Base-by-base conservation (phyloP, 768 basidiomycete species). In the Suillus hirtellus region DNA sequence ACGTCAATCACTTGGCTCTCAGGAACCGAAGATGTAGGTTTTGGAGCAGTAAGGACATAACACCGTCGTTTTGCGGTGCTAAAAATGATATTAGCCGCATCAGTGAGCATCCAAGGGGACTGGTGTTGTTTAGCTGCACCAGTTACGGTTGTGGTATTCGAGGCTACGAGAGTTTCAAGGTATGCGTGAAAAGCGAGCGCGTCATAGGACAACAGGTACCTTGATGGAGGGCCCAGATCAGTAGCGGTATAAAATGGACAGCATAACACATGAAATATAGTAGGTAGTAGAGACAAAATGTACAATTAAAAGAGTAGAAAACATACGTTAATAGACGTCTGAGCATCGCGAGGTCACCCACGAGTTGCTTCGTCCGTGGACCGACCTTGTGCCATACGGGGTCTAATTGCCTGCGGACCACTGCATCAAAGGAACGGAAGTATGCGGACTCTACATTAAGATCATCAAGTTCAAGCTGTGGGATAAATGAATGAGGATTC, bases 361-460 rank as follows among this genome's bases (percentile, higher is more conserved):
- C 94, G 12, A 99, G 85, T 64, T 95, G 93, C 68, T 93, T 95
- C 5, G 96, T 99, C 64, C 86, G 89, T 1, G 93, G 88, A 0
- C 95, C 95, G 34, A 96, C 96, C 76, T 95, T 93, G 75, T 99
- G 95, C 96, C 97, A 99, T 8, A 97, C 90, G 0, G 95, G 84
- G 73, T 97, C 94, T 9, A 99, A 84, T 70, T 96, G 94, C 38
- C 86, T 85, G 3, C 96, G 86, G 2, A 98, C 95, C 58, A 96
- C 83, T 21, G 84, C 78, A 70, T 98, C 96, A 70, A 99, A 99
- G 1, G 92, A 93, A 40, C 88, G 87, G 75, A 98, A 99, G 69
- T 98, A 95, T 0, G 95, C 93, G 69, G 91, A 95, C 70, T 97
- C 92, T 54, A 99, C 84, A 31, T 86, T 95, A 63, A 99, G 81